These are phyloP conservation scores for Ustilago bromivora DNA, from an alignment of 1,284 basidiomycete species.

Conservation along the genomic window DNA sequence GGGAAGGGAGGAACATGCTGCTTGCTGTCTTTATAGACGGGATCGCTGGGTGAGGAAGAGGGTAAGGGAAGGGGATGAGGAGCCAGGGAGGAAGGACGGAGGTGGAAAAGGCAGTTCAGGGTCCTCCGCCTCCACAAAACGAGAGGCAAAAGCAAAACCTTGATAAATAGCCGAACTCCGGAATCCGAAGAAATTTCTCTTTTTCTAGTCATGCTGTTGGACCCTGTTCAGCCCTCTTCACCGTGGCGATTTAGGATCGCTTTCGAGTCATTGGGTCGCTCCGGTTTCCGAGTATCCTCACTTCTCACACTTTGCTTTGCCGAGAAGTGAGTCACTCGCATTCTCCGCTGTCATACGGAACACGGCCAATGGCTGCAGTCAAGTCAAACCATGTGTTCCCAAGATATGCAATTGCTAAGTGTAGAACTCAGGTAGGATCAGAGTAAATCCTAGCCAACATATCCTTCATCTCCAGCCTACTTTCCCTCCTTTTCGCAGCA, in stretches of 20 bases:
- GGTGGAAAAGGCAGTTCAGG: neutral
- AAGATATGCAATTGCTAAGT: neutral
- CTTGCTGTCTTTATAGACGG: neutral
- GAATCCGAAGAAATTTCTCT: conserved; percentile 8
- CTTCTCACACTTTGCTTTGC: neutral
- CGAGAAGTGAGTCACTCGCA: neutral
- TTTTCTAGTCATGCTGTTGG: neutral
- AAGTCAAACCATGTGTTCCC: neutral
- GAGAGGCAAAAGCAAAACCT: no score
- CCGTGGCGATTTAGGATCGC: neutral
- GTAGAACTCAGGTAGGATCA: conserved; percentile 20
- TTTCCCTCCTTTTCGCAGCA: conserved; percentile 36
- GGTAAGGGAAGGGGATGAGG: neutral
- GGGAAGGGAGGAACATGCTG: neutral
- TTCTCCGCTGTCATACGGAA: neutral
- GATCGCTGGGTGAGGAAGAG: neutral
- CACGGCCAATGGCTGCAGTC: neutral
- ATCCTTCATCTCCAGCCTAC: conserved; percentile 44
- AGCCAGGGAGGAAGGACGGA: neutral
- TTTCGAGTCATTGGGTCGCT: conserved; percentile 12
- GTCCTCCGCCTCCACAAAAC: neutral
- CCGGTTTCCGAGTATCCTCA: neutral
- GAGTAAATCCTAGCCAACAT: conserved; percentile 53
- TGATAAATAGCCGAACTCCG: conserved; percentile 17
- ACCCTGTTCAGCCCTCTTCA: neutral